Evolutionary conservation across 805 yeast species (phyloP).

Genomic region (Saturnispora gosingensis): DNA sequence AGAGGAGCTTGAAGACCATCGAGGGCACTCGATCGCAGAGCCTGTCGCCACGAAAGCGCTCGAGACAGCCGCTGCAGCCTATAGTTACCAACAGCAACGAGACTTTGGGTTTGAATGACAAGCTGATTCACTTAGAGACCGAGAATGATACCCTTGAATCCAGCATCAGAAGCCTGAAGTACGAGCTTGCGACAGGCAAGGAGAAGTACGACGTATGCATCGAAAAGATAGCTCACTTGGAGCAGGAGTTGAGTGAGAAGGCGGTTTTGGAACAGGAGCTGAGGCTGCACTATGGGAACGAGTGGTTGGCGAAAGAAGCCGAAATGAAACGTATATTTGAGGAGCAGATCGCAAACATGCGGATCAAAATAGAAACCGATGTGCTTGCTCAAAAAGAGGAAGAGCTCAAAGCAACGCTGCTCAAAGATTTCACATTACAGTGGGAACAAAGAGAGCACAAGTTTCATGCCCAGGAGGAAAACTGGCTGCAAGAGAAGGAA

Average conservation of each 20-base stretch:
- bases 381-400: background rate
- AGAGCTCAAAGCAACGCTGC: background rate
- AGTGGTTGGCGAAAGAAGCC: background rate
- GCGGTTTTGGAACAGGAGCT: background rate
- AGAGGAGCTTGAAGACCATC: background rate
- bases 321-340: background rate
- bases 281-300: background rate
- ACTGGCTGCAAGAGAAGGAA: conserved; percentile 1
- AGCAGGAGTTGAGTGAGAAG: conserved; percentile 11
- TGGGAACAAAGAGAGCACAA: background rate
- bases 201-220: conserved; percentile 16
- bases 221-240: conserved; percentile 20
- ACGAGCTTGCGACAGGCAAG: conserved; percentile 5
- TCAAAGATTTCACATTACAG: background rate
- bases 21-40: background rate
- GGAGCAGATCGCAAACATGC: background rate
- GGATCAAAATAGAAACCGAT: background rate
- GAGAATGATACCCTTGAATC: conserved; percentile 21
- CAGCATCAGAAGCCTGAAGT: conserved; percentile 13
- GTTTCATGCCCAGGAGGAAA: background rate
- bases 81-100: background rate
- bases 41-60: conserved; percentile 5
- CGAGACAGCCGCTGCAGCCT: conserved; percentile 2
- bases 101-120: conserved; percentile 4
- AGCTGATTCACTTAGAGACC: conserved; percentile 19